Conservation (phyloP, 768 basidiomycete species). For the Lentinula aciculospora region DNA sequence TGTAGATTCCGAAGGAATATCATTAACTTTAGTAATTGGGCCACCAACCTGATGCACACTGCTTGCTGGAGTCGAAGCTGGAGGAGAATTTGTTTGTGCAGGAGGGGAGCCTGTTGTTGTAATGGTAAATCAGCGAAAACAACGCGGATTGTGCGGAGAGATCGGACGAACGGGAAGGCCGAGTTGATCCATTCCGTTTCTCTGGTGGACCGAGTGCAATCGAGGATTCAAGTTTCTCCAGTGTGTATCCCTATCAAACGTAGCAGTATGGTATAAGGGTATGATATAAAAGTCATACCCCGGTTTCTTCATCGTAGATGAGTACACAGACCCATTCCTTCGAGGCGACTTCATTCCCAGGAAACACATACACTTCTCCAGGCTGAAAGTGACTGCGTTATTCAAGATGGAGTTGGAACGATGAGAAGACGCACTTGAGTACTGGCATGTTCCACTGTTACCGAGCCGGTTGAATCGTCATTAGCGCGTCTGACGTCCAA, state of each 20-base stretch:
- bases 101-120: background rate
- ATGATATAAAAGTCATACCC: slow-evolving; percentile 35
- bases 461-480: slow-evolving; percentile 35
- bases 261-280: background rate
- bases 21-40: slow-evolving; percentile 39
- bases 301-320: slow-evolving; percentile 72
- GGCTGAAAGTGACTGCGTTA: slow-evolving; percentile 24
- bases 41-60: slow-evolving; percentile 15
- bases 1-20: slow-evolving; percentile 25
- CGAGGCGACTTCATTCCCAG: slow-evolving; percentile 50
- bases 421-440: slow-evolving; percentile 42
- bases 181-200: slow-evolving; percentile 21
- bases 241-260: slow-evolving; percentile 50
- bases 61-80: slow-evolving; percentile 7
- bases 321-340: slow-evolving; percentile 75
- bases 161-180: slow-evolving; percentile 22
- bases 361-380: slow-evolving; percentile 50
- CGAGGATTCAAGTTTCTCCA: slow-evolving; percentile 72
- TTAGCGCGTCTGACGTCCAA: slow-evolving; percentile 54
- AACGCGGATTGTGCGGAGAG: slow-evolving; percentile 6
- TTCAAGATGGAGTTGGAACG: background rate
- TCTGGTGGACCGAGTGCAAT: slow-evolving; percentile 36
- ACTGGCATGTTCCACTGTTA: slow-evolving; percentile 63
- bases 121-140: background rate
- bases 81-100: slow-evolving; percentile 10